phyloP scores from a whole-genome alignment of 179 eudicot genomes.

The Silene coronaria region DNA sequence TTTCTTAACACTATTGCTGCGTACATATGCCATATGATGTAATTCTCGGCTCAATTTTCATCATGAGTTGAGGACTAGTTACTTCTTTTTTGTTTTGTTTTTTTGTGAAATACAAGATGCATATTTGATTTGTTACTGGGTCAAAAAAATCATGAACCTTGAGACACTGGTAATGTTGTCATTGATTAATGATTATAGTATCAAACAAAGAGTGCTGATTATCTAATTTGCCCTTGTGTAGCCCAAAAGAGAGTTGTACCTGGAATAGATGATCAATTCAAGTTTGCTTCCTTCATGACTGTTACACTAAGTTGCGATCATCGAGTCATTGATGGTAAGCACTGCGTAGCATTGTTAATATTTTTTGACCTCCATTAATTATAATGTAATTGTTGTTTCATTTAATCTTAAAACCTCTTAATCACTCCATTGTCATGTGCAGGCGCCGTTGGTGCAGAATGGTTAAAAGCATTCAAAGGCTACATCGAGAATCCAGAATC shows the following conservation, averaged over 20 bases:
- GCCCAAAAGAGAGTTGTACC: conserved; percentile 92
- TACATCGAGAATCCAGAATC: conserved; percentile 89
- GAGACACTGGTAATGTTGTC: too few species aligned
- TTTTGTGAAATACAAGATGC: neutral
- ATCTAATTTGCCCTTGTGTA: conserved; percentile 31
- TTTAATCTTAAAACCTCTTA: neutral
- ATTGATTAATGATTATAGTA: neutral
- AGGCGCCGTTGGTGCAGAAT: conserved; percentile 98
- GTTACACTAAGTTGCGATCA: conserved; percentile 95
- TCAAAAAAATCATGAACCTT: too few species aligned
- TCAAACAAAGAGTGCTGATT: neutral
- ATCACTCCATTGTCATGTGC: conserved; percentile 8
- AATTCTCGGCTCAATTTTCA: neutral
- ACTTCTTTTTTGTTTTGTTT: neutral
- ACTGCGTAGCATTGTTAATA: neutral
- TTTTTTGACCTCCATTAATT: neutral
- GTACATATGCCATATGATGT: neutral
- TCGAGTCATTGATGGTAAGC: conserved; percentile 89
- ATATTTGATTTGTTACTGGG: neutral
- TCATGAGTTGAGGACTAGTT: neutral
- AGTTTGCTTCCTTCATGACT: conserved; percentile 74
- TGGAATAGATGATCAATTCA: conserved; percentile 52
- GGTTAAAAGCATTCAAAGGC: conserved; percentile 95
- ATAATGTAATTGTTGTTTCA: too few species aligned
- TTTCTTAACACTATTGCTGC: neutral